Base-by-base conservation (phyloP, 148 eudicot species). In the Dianthus caryophyllus region DNA sequence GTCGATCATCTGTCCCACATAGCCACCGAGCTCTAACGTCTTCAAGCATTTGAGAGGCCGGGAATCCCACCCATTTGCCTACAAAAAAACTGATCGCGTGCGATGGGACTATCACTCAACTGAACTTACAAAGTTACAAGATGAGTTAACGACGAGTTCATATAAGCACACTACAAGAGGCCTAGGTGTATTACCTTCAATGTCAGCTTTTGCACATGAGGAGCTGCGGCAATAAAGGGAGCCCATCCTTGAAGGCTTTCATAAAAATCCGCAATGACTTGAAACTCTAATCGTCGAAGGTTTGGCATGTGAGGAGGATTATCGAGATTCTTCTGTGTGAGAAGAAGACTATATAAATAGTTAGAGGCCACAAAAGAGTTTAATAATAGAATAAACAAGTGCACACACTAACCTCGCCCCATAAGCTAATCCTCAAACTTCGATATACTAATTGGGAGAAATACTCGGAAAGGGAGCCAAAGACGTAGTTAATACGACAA, bases 361-460 rank as follows among this genome's bases (percentile, higher is more conserved):
- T n/a, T n/a, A n/a, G n/a, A n/a, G n/a, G n/a, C n/a, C n/a, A n/a
- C n/a, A n/a, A n/a, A n/a, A n/a, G n/a, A n/a, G n/a, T n/a, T n/a
- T n/a, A n/a, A n/a, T n/a, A n/a, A n/a, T n/a, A n/a, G n/a, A n/a
- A n/a, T n/a, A n/a, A n/a, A n/a, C n/a, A n/a, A n/a, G n/a, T n/a
- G n/a, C n/a, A n/a, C 24, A 26, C 55, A 47, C 38, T 46, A 25
- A 65, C 69, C 38, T 49, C 2, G 1, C 24, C 1, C 31, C 16
- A 1, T 16, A 25, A 22, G 16, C 12, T 0, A 9, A 49, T 26
- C 69, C 15, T 8, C 25, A 65, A n/a, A 49, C 24, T 16, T 18
- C 48, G 44, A 30, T 7, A 49, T 31, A 47, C 69, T 57, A 65
- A 65, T 27, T 65, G 69, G 41, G 69, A 50, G 33, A 46, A 49